These are phyloP conservation scores for Ustilago hordei DNA, from an alignment of 1,284 basidiomycete species.

Conservation along the genomic window DNA sequence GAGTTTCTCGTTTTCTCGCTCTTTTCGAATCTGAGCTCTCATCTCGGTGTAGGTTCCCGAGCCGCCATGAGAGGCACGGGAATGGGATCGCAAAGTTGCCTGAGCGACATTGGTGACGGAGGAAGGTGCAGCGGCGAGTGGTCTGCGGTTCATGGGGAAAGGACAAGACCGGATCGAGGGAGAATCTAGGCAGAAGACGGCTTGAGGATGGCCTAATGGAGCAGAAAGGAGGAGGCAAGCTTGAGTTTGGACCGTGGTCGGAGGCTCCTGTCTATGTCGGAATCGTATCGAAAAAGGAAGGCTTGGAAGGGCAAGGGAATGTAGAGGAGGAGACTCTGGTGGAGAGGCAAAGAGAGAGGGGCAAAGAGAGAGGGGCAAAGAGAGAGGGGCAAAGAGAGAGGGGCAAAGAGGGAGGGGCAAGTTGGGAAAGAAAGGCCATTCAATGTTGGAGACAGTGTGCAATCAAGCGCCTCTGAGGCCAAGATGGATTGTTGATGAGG, in stretches of 20 bases:
- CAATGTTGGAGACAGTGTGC: not conserved
- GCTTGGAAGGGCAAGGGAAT: too few relatives aligned
- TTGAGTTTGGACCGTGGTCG: not conserved
- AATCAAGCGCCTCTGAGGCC: not conserved
- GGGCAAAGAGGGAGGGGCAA: not conserved
- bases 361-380: not conserved
- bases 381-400: not conserved
- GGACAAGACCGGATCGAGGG: not conserved
- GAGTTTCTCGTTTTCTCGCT: constrained; percentile 40
- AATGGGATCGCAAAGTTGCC: constrained; percentile 28
- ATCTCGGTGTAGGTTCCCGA: constrained; percentile 55
- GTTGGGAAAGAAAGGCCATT: constrained; percentile 8
- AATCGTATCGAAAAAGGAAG: not conserved
- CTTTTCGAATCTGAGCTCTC: constrained; percentile 49
- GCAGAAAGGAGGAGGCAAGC: not conserved
- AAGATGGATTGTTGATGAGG: constrained; percentile 16
- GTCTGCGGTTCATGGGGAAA: constrained; percentile 37
- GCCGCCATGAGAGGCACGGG: constrained; percentile 44
- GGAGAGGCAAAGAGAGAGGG: not conserved
- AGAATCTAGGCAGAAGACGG: not conserved
- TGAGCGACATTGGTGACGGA: constrained; percentile 41
- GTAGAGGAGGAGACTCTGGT: too few relatives aligned
- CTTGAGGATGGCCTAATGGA: not conserved
- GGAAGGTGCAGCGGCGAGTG: constrained; percentile 27
- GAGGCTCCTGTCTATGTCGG: not conserved